phyloP scores from a whole-genome alignment of 176 grass and related monocot species.

The Oryza glaberrima region DNA sequence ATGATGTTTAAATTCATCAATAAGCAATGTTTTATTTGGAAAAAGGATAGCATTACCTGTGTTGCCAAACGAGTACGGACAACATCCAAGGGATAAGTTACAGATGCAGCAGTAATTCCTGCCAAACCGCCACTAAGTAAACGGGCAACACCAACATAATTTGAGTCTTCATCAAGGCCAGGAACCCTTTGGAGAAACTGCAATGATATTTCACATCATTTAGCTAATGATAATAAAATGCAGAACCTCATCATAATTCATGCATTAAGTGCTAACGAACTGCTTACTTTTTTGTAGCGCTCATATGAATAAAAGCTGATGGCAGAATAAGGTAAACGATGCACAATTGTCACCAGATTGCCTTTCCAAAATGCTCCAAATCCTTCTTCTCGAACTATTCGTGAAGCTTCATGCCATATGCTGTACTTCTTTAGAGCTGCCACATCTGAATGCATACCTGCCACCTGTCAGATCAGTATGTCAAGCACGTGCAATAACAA shows the following conservation, averaged over 20 bases:
- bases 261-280: constrained; percentile 13
- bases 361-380: constrained; percentile 94
- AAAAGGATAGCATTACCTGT: constrained; percentile 58
- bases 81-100: constrained; percentile 89
- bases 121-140: constrained; percentile 83
- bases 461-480: constrained; percentile 64
- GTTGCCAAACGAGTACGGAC: constrained; percentile 89
- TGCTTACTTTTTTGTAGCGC: constrained; percentile 76
- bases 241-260: background rate
- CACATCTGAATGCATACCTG: constrained; percentile 88
- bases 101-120: constrained; percentile 86
- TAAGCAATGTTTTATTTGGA: background rate
- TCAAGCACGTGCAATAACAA: constrained; percentile 12
- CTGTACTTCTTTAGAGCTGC: constrained; percentile 72
- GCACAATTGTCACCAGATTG: constrained; percentile 87
- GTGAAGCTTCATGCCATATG: constrained; percentile 79
- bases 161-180: constrained; percentile 58
- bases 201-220: constrained; percentile 29
- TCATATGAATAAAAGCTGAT: constrained; percentile 93
- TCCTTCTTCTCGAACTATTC: constrained; percentile 82
- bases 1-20: background rate
- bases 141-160: constrained; percentile 56
- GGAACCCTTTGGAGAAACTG: constrained; percentile 74
- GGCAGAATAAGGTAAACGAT: constrained; percentile 90
- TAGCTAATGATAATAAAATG: constrained; percentile 21